phyloP scores from a whole-genome alignment of 768 basidiomycete genomes.

The Russula vinacea region DNA sequence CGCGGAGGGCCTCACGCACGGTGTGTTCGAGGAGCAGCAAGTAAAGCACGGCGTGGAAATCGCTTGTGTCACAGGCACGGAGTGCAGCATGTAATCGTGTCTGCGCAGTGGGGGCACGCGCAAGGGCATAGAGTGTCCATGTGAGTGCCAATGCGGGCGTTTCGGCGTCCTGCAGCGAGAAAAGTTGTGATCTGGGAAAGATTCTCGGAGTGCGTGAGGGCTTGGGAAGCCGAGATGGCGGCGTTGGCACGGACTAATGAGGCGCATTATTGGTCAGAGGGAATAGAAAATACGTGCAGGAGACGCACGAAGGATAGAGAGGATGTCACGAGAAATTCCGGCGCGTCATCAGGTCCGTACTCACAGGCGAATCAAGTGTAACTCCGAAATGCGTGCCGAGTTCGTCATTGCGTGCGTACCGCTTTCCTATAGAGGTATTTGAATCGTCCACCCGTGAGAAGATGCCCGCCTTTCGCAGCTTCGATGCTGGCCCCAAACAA shows the following conservation, averaged over 20 bases:
- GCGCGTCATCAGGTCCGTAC: constrained; percentile 34
- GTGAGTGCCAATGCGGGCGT: constrained; percentile 55
- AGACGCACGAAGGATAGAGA: constrained; percentile 29
- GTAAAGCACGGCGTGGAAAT: constrained; percentile 29
- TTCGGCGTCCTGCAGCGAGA: constrained; percentile 63
- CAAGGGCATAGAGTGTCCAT: constrained; percentile 61
- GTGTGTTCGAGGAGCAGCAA: constrained; percentile 60
- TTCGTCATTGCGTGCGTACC: constrained; percentile 97
- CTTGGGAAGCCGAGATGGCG: constrained; percentile 43
- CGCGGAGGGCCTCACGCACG: constrained; percentile 53
- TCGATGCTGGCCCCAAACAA: constrained; percentile 55
- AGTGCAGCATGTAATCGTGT: constrained; percentile 47
- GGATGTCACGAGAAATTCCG: constrained; percentile 26
- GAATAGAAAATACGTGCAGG: background rate
- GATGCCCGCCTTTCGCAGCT: constrained; percentile 84
- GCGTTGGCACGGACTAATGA: constrained; percentile 58
- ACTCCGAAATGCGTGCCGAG: constrained; percentile 96
- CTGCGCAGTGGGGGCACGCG: constrained; percentile 47
- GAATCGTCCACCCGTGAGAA: constrained; percentile 96
- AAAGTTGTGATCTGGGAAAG: constrained; percentile 64
- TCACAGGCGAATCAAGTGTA: constrained; percentile 89
- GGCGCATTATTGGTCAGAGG: background rate
- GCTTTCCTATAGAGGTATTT: constrained; percentile 90
- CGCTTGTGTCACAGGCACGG: constrained; percentile 30
- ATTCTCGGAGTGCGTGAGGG: constrained; percentile 56